Percentiles rank a stretch among this genome's conserved stretches.
Evolutionary conservation across 2,329 filamentous ascomycete species (phyloP).

Genomic region (Microdochium nivale): DNA sequence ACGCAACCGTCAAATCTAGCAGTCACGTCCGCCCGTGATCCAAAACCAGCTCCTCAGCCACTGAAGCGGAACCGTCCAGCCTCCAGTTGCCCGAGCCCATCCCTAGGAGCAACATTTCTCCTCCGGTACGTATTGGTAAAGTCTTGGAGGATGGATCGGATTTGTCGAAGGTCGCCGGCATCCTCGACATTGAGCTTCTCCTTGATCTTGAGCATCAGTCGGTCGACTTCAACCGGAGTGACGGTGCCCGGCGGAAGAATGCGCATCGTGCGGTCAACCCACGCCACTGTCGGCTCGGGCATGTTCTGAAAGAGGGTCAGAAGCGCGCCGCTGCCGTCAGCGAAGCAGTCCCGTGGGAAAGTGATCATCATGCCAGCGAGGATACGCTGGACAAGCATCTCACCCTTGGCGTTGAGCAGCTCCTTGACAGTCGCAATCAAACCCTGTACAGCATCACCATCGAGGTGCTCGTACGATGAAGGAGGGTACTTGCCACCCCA

Average conservation of each 20-base stretch:
- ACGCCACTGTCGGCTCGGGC: slow-evolving; percentile 68
- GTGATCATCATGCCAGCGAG: slow-evolving; percentile 99
- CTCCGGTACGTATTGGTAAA: slow-evolving; percentile 93
- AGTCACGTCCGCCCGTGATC: neutral
- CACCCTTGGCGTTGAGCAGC: slow-evolving; percentile 62
- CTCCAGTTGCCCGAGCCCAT: slow-evolving; percentile 81
- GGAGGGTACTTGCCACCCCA: slow-evolving; percentile 74
- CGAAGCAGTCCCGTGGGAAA: slow-evolving; percentile 91
- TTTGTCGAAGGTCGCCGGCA: slow-evolving; percentile 56
- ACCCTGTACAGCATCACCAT: slow-evolving; percentile 54
- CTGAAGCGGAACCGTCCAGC: slow-evolving; percentile 79
- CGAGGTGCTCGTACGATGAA: slow-evolving; percentile 44
- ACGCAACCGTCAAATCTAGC: neutral
- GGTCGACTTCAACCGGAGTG: slow-evolving; percentile 69
- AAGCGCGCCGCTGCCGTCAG: slow-evolving; percentile 88
- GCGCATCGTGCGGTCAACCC: slow-evolving; percentile 77
- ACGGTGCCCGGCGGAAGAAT: slow-evolving; percentile 79
- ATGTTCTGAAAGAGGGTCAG: slow-evolving; percentile 82
- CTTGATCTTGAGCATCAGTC: slow-evolving; percentile 71
- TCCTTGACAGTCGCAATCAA: slow-evolving; percentile 66
- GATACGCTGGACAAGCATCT: slow-evolving; percentile 75
- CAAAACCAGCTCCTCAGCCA: slow-evolving; percentile 27
- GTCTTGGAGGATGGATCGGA: slow-evolving; percentile 81
- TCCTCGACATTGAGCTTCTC: slow-evolving; percentile 65
- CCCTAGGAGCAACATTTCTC: slow-evolving; percentile 88